Conservation (phyloP, 2,329 filamentous ascomycete species). For the Pseudogymnoascus destructans region DNA sequence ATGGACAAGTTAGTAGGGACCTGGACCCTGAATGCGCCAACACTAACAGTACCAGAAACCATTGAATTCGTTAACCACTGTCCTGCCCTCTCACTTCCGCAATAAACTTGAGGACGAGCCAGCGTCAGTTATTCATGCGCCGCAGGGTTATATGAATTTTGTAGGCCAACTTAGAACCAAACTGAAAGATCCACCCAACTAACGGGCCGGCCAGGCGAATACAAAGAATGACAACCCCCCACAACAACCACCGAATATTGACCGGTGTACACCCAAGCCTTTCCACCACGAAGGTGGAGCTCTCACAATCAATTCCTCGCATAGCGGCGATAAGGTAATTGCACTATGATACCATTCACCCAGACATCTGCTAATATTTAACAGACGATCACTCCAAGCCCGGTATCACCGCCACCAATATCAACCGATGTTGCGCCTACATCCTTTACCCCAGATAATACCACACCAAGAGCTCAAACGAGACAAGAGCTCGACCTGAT, state of each 20-base stretch:
- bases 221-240: slow-evolving; percentile 15
- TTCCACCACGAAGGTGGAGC: not conserved
- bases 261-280: slow-evolving; percentile 9
- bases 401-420: slow-evolving; percentile 50
- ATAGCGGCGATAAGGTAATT: slow-evolving; percentile 20
- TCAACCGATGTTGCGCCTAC: slow-evolving; percentile 59
- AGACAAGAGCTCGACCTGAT: slow-evolving; percentile 55
- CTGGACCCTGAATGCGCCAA: not conserved
- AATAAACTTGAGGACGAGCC: slow-evolving; percentile 59
- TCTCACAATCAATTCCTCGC: slow-evolving; percentile 11
- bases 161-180: slow-evolving; percentile 34
- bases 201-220: slow-evolving; percentile 13
- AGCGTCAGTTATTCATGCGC: slow-evolving; percentile 83
- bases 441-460: slow-evolving; percentile 51
- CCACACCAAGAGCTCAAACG: slow-evolving; percentile 75
- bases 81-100: slow-evolving; percentile 43
- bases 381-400: slow-evolving; percentile 21
- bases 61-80: slow-evolving; percentile 33
- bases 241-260: slow-evolving; percentile 11
- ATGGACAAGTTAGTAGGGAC: not conserved
- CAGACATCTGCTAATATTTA: not conserved
- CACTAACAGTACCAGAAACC: not conserved
- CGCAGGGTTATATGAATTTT: slow-evolving; percentile 69
- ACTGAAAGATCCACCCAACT: not conserved
- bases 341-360: not conserved